Evolutionary conservation across 345 rosid species (phyloP).

Genomic region (Boechera retrofracta): DNA sequence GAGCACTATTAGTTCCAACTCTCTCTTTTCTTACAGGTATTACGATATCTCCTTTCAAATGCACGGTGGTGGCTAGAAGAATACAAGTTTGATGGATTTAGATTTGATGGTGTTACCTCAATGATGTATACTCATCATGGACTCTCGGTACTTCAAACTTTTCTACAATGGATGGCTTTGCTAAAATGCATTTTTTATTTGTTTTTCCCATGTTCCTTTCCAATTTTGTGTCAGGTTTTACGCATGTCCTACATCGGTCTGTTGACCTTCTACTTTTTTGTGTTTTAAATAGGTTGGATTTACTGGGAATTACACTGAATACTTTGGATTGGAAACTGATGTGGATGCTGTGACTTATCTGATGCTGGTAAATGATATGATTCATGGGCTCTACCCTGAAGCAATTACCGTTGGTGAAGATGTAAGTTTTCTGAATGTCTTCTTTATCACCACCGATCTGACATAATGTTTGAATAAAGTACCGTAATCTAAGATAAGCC

Average conservation of each 20-base stretch:
- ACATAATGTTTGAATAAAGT: background rate
- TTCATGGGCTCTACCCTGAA: slow-evolving; percentile 93
- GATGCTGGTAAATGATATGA: slow-evolving; percentile 94
- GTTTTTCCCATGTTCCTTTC: slow-evolving; percentile 12
- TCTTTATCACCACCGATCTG: slow-evolving; percentile 7
- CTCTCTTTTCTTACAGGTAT: slow-evolving; percentile 55
- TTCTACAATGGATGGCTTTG: slow-evolving; percentile 7
- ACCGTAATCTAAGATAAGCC: background rate
- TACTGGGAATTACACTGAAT: slow-evolving; percentile 92
- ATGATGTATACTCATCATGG: slow-evolving; percentile 99
- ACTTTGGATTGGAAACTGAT: slow-evolving; percentile 91
- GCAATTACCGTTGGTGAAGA: slow-evolving; percentile 94
- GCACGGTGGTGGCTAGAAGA: slow-evolving; percentile 99
- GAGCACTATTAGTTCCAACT: slow-evolving; percentile 22
- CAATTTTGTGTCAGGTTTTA: slow-evolving; percentile 5
- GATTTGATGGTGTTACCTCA: slow-evolving; percentile 98
- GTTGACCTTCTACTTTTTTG: slow-evolving; percentile 20
- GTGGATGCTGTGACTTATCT: slow-evolving; percentile 87
- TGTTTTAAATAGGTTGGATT: slow-evolving; percentile 63
- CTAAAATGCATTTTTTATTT: slow-evolving; percentile 1
- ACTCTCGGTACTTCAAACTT: slow-evolving; percentile 60
- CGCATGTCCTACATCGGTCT: background rate
- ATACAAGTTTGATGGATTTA: slow-evolving; percentile 92
- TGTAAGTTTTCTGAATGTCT: slow-evolving; percentile 56
- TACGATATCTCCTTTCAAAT: slow-evolving; percentile 91